Percentiles rank a stretch among this genome's conserved stretches.
phyloP scores from a whole-genome alignment of 352 stramenopile species.

The Phytopythium helicoides region DNA sequence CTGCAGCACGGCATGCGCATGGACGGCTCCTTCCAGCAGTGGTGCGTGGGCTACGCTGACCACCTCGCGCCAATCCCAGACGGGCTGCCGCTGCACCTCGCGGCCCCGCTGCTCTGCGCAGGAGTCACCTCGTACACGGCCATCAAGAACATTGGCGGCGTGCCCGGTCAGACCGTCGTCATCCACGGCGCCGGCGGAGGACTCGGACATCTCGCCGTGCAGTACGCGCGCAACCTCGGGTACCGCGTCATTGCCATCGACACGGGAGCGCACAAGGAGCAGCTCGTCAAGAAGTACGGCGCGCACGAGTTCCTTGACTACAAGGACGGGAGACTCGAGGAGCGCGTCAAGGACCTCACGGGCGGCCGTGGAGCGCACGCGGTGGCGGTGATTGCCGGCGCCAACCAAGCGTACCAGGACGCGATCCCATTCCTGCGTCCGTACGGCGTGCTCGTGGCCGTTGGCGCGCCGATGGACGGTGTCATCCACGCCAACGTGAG shows the following conservation, averaged over 20 bases:
- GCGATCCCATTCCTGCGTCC: slow-evolving; percentile 44
- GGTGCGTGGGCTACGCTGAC: slow-evolving; percentile 48
- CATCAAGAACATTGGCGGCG: slow-evolving; percentile 33
- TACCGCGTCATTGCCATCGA: slow-evolving; percentile 54
- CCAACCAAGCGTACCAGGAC: slow-evolving; percentile 22
- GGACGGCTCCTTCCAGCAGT: slow-evolving; percentile 28
- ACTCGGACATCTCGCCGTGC: slow-evolving; percentile 71
- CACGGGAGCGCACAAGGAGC: slow-evolving; percentile 34
- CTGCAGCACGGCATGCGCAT: slow-evolving; percentile 10
- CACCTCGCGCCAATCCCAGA: slow-evolving; percentile 61
- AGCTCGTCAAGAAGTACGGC: slow-evolving; percentile 41
- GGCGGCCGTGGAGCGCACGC: slow-evolving; percentile 34
- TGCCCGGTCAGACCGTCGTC: slow-evolving; percentile 33
- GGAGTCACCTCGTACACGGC: slow-evolving; percentile 73
- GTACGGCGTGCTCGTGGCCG: slow-evolving; percentile 44
- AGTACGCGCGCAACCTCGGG: slow-evolving; percentile 66
- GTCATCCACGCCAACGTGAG: slow-evolving; percentile 12
- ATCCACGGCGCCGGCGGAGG: slow-evolving; percentile 64
- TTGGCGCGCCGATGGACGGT: slow-evolving; percentile 42
- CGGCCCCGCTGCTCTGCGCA: slow-evolving; percentile 64
- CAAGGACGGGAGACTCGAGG: slow-evolving; percentile 25
- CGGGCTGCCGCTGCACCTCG: slow-evolving; percentile 30
- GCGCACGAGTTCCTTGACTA: slow-evolving; percentile 47
- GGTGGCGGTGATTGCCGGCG: slow-evolving; percentile 54
- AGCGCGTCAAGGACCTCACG: slow-evolving; percentile 17